Conservation (phyloP, 140 eudicot species). For the Bidens hawaiensis region DNA sequence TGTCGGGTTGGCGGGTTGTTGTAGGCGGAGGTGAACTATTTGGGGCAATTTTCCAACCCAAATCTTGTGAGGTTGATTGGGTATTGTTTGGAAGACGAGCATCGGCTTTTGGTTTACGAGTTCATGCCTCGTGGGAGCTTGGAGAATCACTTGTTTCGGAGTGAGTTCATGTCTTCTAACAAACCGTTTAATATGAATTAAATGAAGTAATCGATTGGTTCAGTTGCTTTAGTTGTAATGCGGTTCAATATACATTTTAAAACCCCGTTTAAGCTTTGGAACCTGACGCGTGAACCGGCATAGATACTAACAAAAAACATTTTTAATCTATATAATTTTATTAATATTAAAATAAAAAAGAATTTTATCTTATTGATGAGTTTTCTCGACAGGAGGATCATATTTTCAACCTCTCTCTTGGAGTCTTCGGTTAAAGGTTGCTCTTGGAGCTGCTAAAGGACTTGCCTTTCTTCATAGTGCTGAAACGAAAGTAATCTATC, state of each 20-base stretch:
- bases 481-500: slow-evolving; percentile 70
- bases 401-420: slow-evolving; percentile 90
- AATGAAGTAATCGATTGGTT: too few species aligned
- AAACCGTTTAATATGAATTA: too few species aligned
- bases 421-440: slow-evolving; percentile 79
- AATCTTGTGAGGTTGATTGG: slow-evolving; percentile 67
- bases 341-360: too few species aligned
- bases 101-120: slow-evolving; percentile 67
- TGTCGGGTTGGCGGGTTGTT: slow-evolving; percentile 11
- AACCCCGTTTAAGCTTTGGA: too few species aligned
- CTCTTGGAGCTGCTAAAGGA: slow-evolving; percentile 84
- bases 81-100: slow-evolving; percentile 75
- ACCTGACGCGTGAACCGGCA: too few species aligned
- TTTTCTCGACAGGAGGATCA: slow-evolving; percentile 58
- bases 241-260: too few species aligned
- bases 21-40: slow-evolving; percentile 73
- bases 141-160: slow-evolving; percentile 70
- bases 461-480: slow-evolving; percentile 87
- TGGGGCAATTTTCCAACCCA: slow-evolving; percentile 74
- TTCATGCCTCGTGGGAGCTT: slow-evolving; percentile 87
- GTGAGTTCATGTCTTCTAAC: slow-evolving; percentile 16
- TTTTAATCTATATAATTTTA: too few species aligned
- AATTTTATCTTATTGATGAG: slow-evolving; percentile 7
- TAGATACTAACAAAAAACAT: too few species aligned
- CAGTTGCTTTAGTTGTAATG: too few species aligned